phyloP scores from a whole-genome alignment of 2,329 filamentous ascomycete genomes.

The Botrytis pseudocinerea region DNA sequence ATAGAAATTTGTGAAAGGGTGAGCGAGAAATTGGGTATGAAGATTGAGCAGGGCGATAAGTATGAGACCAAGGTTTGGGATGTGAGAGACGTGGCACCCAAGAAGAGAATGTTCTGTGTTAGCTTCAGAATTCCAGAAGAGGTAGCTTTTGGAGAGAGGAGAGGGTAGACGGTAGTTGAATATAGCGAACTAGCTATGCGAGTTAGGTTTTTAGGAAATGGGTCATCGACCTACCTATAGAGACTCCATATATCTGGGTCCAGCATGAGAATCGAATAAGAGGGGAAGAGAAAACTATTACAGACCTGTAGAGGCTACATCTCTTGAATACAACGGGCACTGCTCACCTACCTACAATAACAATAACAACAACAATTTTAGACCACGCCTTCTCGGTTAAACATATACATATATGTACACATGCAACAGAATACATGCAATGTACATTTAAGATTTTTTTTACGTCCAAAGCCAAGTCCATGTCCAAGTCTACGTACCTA shows the following conservation, averaged over 20 bases:
- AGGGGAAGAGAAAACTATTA: not conserved
- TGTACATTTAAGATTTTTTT: not conserved
- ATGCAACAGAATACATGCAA: not conserved
- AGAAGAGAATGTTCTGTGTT: constrained; percentile 96
- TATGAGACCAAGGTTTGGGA: constrained; percentile 56
- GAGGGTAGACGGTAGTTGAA: not conserved
- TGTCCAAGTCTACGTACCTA: not conserved
- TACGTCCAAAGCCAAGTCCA: not conserved
- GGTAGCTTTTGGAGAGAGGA: constrained; percentile 66
- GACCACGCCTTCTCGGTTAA: not conserved
- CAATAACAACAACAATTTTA: not conserved
- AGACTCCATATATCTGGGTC: not conserved
- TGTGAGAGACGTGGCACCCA: constrained; percentile 85
- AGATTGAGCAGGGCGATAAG: constrained; percentile 47
- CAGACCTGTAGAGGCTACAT: not conserved
- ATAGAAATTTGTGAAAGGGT: constrained; percentile 68
- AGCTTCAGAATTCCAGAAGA: constrained; percentile 81
- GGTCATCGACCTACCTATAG: not conserved
- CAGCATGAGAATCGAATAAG: not conserved
- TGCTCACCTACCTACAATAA: not conserved
- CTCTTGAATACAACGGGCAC: not conserved
- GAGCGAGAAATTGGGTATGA: constrained; percentile 48
- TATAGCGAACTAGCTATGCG: not conserved
- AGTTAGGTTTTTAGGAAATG: not conserved
- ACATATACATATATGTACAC: not conserved